Base-by-base conservation (phyloP, 345 rosid genomes). In the Balakata baccata region DNA sequence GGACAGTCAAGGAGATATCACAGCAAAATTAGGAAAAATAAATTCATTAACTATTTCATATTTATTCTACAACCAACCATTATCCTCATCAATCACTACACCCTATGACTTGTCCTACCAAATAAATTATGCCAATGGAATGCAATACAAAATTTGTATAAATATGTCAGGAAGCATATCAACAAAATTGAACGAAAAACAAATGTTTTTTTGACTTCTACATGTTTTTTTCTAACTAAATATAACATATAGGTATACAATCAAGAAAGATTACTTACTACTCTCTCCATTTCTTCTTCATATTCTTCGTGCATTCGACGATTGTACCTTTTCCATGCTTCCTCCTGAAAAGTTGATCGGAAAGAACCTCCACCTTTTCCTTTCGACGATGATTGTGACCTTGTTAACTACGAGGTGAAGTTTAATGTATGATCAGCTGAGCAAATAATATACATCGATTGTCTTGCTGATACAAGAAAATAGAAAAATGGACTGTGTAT, bases 251-350 rank as follows among this genome's bases (percentile, higher is more conserved):
- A 22, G 23, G 38, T 8, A 65, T 7, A 11, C 6, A 59, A 43
- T 56, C 23, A 71, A 52, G 60, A 57, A 37, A 59, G 17, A 46
- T 68, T 68, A 84, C 93, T 87, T 79, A 94, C 99, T 81, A 95
- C 94, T 89, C 99, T 90, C 87, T 95, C 98, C 86, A 89, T 78
- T 84, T 95, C 98, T 76, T 95, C 97, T 81, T 95, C 99, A 51
- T 89, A 95, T 75, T 89, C 98, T 77, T 95, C 98, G 79, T 89
- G 92, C 98, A 92, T 86, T 73, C 98, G 84, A 66, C 90, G 90
- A 71, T 89, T 86, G 73, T 95, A 86, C 84, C 89, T 92, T 87
- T 82, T 92, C 94, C 94, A 86, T 13, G 96, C 88, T 75, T 92
- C 98, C 85, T 92, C 99, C 72, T 86, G 96, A 78, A 83, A 90